These are phyloP conservation scores for Fonsecaea monophora DNA, from an alignment of 2,329 filamentous ascomycete species.

Conservation along the genomic window DNA sequence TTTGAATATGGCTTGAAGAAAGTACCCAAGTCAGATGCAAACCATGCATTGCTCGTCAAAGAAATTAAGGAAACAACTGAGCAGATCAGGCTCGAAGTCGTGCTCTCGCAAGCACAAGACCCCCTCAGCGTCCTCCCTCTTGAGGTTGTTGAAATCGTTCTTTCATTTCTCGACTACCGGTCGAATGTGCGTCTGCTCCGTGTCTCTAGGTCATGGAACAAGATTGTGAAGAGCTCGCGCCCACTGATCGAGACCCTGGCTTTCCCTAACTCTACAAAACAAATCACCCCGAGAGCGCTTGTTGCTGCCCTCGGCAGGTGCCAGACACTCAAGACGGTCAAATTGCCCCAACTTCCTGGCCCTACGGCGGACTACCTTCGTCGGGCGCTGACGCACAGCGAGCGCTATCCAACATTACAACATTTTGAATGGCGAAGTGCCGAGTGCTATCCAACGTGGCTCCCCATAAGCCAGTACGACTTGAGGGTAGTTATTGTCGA, in stretches of 20 bases:
- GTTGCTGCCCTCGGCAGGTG: constrained; percentile 47
- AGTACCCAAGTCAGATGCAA: constrained; percentile 50
- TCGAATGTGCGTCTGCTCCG: constrained; percentile 58
- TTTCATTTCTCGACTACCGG: constrained; percentile 60
- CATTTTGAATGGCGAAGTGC: constrained; percentile 19
- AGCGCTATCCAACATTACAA: constrained; percentile 14
- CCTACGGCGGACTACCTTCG: background rate
- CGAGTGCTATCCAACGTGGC: background rate
- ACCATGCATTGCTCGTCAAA: constrained; percentile 21
- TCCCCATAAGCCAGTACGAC: constrained; percentile 20
- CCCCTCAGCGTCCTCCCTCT: constrained; percentile 61
- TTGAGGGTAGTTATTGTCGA: constrained; percentile 22
- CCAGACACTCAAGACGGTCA: constrained; percentile 46
- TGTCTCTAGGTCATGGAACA: constrained; percentile 63
- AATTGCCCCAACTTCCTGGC: constrained; percentile 24
- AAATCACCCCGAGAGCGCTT: constrained; percentile 47
- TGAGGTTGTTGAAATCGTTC: constrained; percentile 60
- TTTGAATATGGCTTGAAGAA: constrained; percentile 65
- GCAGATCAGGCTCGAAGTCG: constrained; percentile 49
- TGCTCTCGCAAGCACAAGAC: constrained; percentile 47
- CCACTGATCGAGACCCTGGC: constrained; percentile 62
- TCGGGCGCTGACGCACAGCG: background rate
- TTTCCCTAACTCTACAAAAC: constrained; percentile 53
- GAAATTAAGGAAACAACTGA: constrained; percentile 49
- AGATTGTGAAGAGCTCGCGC: constrained; percentile 56